Evolutionary conservation across 257 asterid genomes (phyloP).

Genomic region (Solanum habrochaites): DNA sequence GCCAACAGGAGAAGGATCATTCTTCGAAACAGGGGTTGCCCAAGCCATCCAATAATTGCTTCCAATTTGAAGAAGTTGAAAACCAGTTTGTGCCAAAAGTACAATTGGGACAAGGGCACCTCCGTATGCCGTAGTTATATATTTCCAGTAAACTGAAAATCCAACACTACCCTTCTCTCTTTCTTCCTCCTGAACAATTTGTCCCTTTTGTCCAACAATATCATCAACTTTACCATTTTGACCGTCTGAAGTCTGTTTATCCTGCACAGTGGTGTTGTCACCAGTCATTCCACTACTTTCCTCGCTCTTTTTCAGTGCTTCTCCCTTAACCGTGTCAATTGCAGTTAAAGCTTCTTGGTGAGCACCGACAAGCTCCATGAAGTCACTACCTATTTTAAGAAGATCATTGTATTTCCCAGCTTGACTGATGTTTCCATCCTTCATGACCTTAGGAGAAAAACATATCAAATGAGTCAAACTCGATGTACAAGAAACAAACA

Average conservation of each 20-base stretch:
- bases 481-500: not conserved
- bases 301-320: slow-evolving; percentile 3
- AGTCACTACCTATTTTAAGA: slow-evolving; percentile 55
- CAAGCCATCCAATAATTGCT: slow-evolving; percentile 99
- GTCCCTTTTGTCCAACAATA: slow-evolving; percentile 26
- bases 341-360: slow-evolving; percentile 70
- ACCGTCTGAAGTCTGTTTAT: slow-evolving; percentile 19
- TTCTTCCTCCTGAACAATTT: slow-evolving; percentile 90
- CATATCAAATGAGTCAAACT: not conserved
- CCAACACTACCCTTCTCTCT: slow-evolving; percentile 85
- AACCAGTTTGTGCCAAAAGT: slow-evolving; percentile 47
- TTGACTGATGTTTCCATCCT: slow-evolving; percentile 64
- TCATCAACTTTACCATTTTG: slow-evolving; percentile 21
- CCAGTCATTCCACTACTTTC: slow-evolving; percentile 7
- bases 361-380: slow-evolving; percentile 89
- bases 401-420: slow-evolving; percentile 75
- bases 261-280: slow-evolving; percentile 13
- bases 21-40: slow-evolving; percentile 85
- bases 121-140: slow-evolving; percentile 67
- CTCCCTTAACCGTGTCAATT: slow-evolving; percentile 32
- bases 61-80: slow-evolving; percentile 69
- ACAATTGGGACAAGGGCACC: slow-evolving; percentile 81
- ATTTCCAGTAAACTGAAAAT: slow-evolving; percentile 68
- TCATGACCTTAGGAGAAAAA: slow-evolving; percentile 53
- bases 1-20: slow-evolving; percentile 42